phyloP scores from a whole-genome alignment of 2,329 filamentous ascomycete species.

The Epichloe baconii region DNA sequence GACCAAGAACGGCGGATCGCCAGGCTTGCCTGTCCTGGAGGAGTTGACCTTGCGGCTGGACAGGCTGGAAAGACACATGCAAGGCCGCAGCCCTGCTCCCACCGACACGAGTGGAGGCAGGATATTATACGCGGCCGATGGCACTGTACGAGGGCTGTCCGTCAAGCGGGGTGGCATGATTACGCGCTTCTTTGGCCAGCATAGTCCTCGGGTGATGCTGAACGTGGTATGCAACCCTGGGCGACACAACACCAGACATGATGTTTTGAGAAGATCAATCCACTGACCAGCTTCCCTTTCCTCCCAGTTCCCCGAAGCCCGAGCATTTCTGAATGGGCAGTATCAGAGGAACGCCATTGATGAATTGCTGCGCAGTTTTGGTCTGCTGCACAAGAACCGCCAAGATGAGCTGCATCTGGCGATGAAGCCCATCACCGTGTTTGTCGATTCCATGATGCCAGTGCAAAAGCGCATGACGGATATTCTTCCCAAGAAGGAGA shows the following conservation, averaged over 20 bases:
- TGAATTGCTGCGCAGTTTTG: conserved; percentile 31
- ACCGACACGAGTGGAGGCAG: conserved; percentile 21
- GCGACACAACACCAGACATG: not conserved
- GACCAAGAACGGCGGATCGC: conserved; percentile 20
- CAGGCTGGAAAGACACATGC: conserved; percentile 37
- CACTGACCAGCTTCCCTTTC: not conserved
- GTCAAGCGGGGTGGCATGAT: conserved; percentile 33
- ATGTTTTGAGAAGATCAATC: not conserved
- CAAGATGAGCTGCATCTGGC: conserved; percentile 34
- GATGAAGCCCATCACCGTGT: conserved; percentile 39
- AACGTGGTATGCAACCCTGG: conserved; percentile 31
- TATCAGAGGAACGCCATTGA: conserved; percentile 15
- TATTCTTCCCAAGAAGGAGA: conserved; percentile 35
- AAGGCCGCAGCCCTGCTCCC: conserved; percentile 27
- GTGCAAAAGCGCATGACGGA: conserved; percentile 45
- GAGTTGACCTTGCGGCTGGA: conserved; percentile 38
- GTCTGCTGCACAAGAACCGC: conserved; percentile 33
- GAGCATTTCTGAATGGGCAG: conserved; percentile 5
- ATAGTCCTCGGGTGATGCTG: conserved; percentile 37
- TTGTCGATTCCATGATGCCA: conserved; percentile 45
- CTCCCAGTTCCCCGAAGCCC: conserved; percentile 6
- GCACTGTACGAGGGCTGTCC: conserved; percentile 36
- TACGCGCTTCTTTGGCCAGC: conserved; percentile 41
- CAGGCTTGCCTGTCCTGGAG: conserved; percentile 26
- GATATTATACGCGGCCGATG: conserved; percentile 24